Conservation (phyloP, 495 filamentous ascomycete genomes). For the Bacidia gigantensis region DNA sequence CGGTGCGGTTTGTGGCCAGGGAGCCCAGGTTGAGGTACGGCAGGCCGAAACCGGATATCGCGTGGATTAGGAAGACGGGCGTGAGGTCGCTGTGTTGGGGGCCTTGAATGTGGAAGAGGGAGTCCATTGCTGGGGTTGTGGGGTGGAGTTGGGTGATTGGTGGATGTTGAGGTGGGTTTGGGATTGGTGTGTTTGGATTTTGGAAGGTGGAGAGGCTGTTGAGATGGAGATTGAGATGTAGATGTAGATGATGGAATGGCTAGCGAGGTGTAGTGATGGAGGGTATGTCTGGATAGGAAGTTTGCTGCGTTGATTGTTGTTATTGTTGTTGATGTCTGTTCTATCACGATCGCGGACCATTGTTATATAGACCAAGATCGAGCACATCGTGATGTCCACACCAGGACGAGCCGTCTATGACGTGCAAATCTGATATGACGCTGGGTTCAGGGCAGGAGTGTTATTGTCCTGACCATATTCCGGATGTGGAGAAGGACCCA, state of each 20-base stretch:
- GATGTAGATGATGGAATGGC: too few relatives aligned
- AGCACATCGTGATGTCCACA: not conserved
- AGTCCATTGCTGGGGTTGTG: constrained; percentile 11
- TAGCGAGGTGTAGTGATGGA: not conserved
- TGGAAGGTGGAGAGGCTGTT: not conserved
- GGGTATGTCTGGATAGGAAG: not conserved
- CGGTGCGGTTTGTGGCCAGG: constrained; percentile 8
- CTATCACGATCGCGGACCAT: not conserved
- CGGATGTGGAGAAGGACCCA: not conserved
- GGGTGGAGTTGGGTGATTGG: not conserved
- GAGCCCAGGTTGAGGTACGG: constrained; percentile 20
- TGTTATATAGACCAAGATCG: not conserved
- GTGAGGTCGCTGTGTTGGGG: constrained; percentile 7
- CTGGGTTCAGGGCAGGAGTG: not conserved
- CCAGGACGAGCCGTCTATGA: not conserved
- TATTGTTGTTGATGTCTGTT: not conserved
- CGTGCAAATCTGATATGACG: too few relatives aligned
- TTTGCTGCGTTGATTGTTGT: not conserved
- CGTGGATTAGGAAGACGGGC: constrained; percentile 20
- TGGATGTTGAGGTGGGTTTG: not conserved
- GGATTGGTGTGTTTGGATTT: not conserved
- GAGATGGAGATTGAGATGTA: not conserved
- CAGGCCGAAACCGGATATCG: constrained; percentile 18
- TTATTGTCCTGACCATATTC: not conserved
- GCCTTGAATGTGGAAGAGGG: constrained; percentile 19